Conservation (phyloP, 2,329 filamentous ascomycete genomes). For the Xylariaceae sp. region DNA sequence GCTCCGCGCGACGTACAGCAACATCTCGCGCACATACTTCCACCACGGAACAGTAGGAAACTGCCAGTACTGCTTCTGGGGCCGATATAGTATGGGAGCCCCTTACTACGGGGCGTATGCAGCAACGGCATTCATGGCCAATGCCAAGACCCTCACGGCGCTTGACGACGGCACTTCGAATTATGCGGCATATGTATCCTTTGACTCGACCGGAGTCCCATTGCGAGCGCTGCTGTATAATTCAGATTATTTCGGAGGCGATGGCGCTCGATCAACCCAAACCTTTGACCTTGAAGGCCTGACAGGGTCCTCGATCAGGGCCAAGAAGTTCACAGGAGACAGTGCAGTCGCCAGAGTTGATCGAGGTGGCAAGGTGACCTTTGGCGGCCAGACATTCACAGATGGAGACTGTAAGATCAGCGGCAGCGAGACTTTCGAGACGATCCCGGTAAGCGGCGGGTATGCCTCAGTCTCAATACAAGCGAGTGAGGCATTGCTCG, state of each 20-base stretch:
- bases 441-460: conserved; percentile 31
- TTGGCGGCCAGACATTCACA: conserved; percentile 43
- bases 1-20: conserved; percentile 33
- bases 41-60: conserved; percentile 49
- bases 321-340: conserved; percentile 42
- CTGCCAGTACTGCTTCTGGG: conserved; percentile 36
- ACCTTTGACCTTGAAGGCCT: conserved; percentile 41
- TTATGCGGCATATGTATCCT: conserved; percentile 45
- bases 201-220: conserved; percentile 34
- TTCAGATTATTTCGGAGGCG: conserved; percentile 39
- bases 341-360: conserved; percentile 42
- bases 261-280: conserved; percentile 34
- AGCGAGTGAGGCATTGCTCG: conserved; percentile 45
- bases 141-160: conserved; percentile 39
- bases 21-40: conserved; percentile 43
- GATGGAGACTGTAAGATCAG: conserved; percentile 41
- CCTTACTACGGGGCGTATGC: conserved; percentile 49
- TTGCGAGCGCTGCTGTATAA: conserved; percentile 41
- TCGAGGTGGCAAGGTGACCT: conserved; percentile 37
- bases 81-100: conserved; percentile 42
- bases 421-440: conserved; percentile 39
- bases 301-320: conserved; percentile 32
- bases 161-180: conserved; percentile 40
- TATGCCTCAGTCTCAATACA: conserved; percentile 37
- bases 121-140: conserved; percentile 41